phyloP scores from a whole-genome alignment of 2,329 filamentous ascomycete genomes.

The Passalora sequoiae region DNA sequence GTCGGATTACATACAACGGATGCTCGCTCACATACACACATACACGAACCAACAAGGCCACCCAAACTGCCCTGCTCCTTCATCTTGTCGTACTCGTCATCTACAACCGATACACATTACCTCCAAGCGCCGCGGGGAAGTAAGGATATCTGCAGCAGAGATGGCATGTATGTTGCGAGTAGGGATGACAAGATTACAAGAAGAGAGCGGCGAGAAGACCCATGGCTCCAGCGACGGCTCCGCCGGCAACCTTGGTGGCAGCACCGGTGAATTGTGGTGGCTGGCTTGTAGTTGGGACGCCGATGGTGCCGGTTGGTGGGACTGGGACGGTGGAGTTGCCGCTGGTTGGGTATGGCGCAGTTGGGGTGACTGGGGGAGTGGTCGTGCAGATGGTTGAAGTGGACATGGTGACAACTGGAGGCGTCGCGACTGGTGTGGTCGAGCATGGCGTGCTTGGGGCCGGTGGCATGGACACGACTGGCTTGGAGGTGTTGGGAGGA shows the following conservation, averaged over 20 bases:
- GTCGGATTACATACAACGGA: too few relatives aligned
- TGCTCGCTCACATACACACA: too few relatives aligned
- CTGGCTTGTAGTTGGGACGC: slow-evolving; percentile 8
- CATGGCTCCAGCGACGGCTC: slow-evolving; percentile 16
- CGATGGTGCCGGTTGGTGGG: slow-evolving; percentile 8
- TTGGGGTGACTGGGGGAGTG: slow-evolving; percentile 2
- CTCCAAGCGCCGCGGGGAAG: too few relatives aligned
- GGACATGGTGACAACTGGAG: too few relatives aligned
- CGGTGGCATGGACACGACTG: too few relatives aligned
- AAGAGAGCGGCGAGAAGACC: slow-evolving; percentile 21
- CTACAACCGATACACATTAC: too few relatives aligned
- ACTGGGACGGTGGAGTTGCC: slow-evolving; percentile 16
- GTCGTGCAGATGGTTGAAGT: slow-evolving; percentile 1
- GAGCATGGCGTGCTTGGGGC: slow-evolving; percentile 1
- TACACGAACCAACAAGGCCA: too few relatives aligned
- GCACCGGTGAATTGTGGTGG: slow-evolving; percentile 21
- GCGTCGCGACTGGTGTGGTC: background rate
- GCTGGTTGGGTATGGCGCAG: slow-evolving; percentile 11
- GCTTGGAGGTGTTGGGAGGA: background rate
- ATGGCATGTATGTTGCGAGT: too few relatives aligned
- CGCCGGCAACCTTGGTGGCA: slow-evolving; percentile 16
- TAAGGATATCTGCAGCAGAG: too few relatives aligned
- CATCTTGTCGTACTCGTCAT: too few relatives aligned
- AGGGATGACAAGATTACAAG: too few relatives aligned
- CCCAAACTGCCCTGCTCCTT: too few relatives aligned